Base-by-base conservation (phyloP, 306 rosid genomes). In the Purshia tridentata region DNA sequence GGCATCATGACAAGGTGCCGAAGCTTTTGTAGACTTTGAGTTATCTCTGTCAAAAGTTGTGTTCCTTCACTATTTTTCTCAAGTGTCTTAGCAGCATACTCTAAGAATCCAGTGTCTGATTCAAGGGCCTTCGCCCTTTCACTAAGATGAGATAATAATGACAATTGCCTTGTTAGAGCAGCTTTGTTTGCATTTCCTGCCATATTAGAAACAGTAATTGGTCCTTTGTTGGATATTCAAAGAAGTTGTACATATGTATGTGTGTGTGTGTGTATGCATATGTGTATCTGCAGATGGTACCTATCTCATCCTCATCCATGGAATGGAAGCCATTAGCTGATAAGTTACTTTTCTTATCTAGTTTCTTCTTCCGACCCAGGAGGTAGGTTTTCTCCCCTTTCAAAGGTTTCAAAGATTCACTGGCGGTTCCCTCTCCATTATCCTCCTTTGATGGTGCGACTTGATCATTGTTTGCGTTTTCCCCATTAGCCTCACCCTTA, bases 81-180 rank as follows among this genome's bases (percentile, higher is more conserved):
- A 8, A 66, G 79, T 1, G 72, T 47, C 82, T 77, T 80, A 42
- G 84, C 65, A 56, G 76, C 86, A 65, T 81, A 55, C 52, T 87
- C 82, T 53, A 83, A 46, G 77, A 78, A 70, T 18, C 81, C 83
- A 35, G 70, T 69, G 61, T 82, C 86, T 48, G 83, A 79, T 85
- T 89, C 83, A 59, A 82, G 88, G 52, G 73, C 91, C 85, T 76
- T 87, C 84, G 81, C 80, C 49, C 76, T 83, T 35, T 83, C 81
- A 63, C 81, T 23, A 40, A 89, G 84, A 58, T 75, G 84, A 41
- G 77, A 83, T 59, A 84, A 56, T 23, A 80, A 55, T 55, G 79
- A 85, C 42, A 81, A 52, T 61, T 81, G 80, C 74, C 53, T 79
- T 20, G 73, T 40, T 37, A 80, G 72, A 49, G 72, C 45, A 58